phyloP scores from a whole-genome alignment of 768 basidiomycete genomes.

The Cantharellus cinnabarinus region DNA sequence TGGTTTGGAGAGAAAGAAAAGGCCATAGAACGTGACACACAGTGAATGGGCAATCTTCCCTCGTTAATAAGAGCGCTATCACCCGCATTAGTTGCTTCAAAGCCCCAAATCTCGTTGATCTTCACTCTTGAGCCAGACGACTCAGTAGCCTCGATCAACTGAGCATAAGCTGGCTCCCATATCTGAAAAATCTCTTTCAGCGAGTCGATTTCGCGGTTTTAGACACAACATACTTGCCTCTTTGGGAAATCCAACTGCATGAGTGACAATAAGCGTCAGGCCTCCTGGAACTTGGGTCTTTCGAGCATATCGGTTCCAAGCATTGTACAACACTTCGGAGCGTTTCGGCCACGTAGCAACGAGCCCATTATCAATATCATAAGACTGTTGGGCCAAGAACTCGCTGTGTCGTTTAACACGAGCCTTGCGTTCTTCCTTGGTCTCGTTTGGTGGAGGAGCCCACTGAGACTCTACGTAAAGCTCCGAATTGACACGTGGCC shows the following conservation, averaged over 20 bases:
- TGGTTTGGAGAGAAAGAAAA: neutral
- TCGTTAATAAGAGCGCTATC: slow-evolving; percentile 61
- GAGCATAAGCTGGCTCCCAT: slow-evolving; percentile 50
- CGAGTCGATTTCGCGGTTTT: neutral
- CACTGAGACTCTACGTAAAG: neutral
- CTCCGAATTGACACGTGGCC: slow-evolving; percentile 8
- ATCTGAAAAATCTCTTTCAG: slow-evolving; percentile 27
- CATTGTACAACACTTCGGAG: slow-evolving; percentile 34
- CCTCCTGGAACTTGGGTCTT: slow-evolving; percentile 16
- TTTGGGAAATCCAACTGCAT: slow-evolving; percentile 78
- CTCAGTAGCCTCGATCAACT: slow-evolving; percentile 25
- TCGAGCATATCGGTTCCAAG: slow-evolving; percentile 47
- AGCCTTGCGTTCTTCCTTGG: neutral
- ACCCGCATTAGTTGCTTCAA: slow-evolving; percentile 72
- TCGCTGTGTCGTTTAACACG: neutral
- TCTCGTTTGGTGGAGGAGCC: slow-evolving; percentile 1
- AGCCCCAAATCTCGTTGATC: slow-evolving; percentile 60
- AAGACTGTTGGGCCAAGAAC: slow-evolving; percentile 6
- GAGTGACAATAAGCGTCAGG: slow-evolving; percentile 53
- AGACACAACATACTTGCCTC: slow-evolving; percentile 30
- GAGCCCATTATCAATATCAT: slow-evolving; percentile 6
- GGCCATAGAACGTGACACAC: slow-evolving; percentile 21
- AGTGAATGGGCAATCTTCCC: slow-evolving; percentile 31
- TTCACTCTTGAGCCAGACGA: slow-evolving; percentile 14
- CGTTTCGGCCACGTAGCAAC: slow-evolving; percentile 10